Evolutionary conservation across 1,284 basidiomycete species (phyloP).

Genomic region (Anthracocystis panici-leucophaei): DNA sequence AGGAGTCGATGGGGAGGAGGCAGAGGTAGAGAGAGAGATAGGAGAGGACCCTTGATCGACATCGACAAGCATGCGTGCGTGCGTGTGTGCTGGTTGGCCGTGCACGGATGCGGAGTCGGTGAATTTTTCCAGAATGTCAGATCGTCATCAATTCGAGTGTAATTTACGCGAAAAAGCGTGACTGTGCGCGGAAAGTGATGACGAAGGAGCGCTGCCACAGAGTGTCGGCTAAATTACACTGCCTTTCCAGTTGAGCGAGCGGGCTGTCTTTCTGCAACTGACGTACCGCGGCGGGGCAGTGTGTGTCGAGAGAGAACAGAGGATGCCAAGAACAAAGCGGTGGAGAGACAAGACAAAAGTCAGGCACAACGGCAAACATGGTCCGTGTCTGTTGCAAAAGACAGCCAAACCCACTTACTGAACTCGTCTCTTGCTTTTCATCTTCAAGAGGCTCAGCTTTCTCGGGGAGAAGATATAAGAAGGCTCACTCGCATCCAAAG

Average conservation of each 20-base stretch:
- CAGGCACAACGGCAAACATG: conserved; percentile 5
- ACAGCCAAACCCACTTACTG: not conserved
- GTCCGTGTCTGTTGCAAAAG: not conserved
- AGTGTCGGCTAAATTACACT: conserved; percentile 1
- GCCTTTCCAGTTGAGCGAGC: not conserved
- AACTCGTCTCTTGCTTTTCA: not conserved
- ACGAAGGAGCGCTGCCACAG: conserved; percentile 4
- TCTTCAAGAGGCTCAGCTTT: not conserved
- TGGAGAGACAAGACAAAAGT: not conserved
- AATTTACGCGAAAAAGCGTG: conserved; percentile 11
- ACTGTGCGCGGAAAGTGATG: conserved; percentile 7
- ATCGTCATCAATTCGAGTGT: not conserved
- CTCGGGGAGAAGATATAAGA: conserved; percentile 1
- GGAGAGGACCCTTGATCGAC: conserved; percentile 27
- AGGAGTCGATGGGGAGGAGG: not conserved
- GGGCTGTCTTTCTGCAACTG: not conserved
- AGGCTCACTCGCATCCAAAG: not conserved
- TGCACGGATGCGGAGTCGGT: not conserved
- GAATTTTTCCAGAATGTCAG: not conserved
- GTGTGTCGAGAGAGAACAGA: not conserved
- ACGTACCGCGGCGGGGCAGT: not conserved
- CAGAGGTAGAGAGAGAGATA: not conserved
- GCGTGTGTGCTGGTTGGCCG: not conserved
- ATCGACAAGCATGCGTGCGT: not conserved
- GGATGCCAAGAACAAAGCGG: conserved; percentile 10